These are phyloP conservation scores for Aspergillus proliferans DNA, from an alignment of 2,329 filamentous ascomycete species.

Conservation along the genomic window DNA sequence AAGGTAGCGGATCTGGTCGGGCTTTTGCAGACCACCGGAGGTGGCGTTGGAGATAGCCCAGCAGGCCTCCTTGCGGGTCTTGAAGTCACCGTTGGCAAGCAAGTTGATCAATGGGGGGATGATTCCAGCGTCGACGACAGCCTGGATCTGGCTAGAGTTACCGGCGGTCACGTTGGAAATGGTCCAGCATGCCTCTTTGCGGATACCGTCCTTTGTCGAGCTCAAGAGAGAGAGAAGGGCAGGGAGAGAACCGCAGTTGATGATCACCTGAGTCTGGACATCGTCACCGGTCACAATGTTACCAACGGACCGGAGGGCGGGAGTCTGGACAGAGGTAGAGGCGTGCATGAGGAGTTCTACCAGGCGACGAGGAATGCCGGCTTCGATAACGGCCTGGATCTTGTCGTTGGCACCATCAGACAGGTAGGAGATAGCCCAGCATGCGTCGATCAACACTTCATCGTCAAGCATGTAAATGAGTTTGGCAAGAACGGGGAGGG, in stretches of 20 bases:
- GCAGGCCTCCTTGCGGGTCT: slow-evolving; percentile 98
- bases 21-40: slow-evolving; percentile 94
- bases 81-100: slow-evolving; percentile 92
- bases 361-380: slow-evolving; percentile 89
- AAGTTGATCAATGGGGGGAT: slow-evolving; percentile 94
- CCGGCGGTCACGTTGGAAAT: slow-evolving; percentile 98
- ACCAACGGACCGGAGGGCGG: slow-evolving; percentile 90
- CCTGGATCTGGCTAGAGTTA: slow-evolving; percentile 95
- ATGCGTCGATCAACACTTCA: slow-evolving; percentile 96
- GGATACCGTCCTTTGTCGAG: slow-evolving; percentile 97
- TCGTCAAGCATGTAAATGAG: slow-evolving; percentile 98
- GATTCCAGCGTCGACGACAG: slow-evolving; percentile 93
- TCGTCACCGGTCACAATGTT: slow-evolving; percentile 99
- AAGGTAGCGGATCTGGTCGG: slow-evolving; percentile 94
- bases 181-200: slow-evolving; percentile 99
- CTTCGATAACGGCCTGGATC: slow-evolving; percentile 98
- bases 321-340: slow-evolving; percentile 96
- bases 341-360: slow-evolving; percentile 98
- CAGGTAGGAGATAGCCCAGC: slow-evolving; percentile 98
- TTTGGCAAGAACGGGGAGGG: slow-evolving; percentile 90
- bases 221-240: slow-evolving; percentile 89
- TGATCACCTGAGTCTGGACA: slow-evolving; percentile 97
- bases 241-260: slow-evolving; percentile 91
- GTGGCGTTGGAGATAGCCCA: slow-evolving; percentile 99
- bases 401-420: slow-evolving; percentile 98